Percentiles rank a stretch among this genome's conserved stretches.
These are phyloP conservation scores for Crithidia brevicula DNA, from an alignment of 208 protist species.

Conservation along the genomic window DNA sequence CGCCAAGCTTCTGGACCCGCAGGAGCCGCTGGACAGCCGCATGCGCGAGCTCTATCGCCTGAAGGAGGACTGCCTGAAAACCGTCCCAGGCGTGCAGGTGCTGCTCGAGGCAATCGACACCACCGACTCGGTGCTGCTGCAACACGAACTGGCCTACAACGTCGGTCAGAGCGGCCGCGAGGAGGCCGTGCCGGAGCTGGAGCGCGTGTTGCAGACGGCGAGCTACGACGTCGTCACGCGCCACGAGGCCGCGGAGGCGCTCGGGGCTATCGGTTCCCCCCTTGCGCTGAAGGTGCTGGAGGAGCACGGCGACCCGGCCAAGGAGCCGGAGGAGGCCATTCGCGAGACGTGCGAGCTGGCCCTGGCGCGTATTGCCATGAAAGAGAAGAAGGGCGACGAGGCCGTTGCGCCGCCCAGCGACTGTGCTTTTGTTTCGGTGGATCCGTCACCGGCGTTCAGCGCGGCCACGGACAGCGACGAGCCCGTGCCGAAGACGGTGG, in stretches of 20 bases:
- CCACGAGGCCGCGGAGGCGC: slow-evolving; percentile 96
- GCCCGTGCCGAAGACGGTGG: slow-evolving; percentile 44
- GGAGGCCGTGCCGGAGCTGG: slow-evolving; percentile 81
- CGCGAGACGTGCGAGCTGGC: slow-evolving; percentile 96
- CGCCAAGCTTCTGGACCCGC: slow-evolving; percentile 69
- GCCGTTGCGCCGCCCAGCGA: slow-evolving; percentile 51
- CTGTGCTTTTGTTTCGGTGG: slow-evolving; percentile 89
- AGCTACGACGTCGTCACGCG: slow-evolving; percentile 95
- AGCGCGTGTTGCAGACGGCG: slow-evolving; percentile 68
- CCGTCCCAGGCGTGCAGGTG: slow-evolving; percentile 49
- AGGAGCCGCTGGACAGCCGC: slow-evolving; percentile 80
- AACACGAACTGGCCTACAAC: slow-evolving; percentile 98
- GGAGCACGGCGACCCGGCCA: slow-evolving; percentile 45
- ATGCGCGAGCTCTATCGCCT: slow-evolving; percentile 90
- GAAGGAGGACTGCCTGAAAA: slow-evolving; percentile 77
- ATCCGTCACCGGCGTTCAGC: slow-evolving; percentile 91
- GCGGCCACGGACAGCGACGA: slow-evolving; percentile 23
- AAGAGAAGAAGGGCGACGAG: slow-evolving; percentile 54
- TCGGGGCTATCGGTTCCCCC: slow-evolving; percentile 85
- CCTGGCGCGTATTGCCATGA: slow-evolving; percentile 71
- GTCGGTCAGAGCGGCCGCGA: slow-evolving; percentile 95
- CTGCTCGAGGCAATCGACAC: slow-evolving; percentile 79
- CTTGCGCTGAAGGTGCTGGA: slow-evolving; percentile 53
- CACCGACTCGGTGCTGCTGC: slow-evolving; percentile 94
- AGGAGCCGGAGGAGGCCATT: slow-evolving; percentile 74